Evolutionary conservation across 176 grass and related monocot genomes (phyloP), one percentile per base, ranked within the genome.

Genomic region (Oryza coarctata): DNA sequence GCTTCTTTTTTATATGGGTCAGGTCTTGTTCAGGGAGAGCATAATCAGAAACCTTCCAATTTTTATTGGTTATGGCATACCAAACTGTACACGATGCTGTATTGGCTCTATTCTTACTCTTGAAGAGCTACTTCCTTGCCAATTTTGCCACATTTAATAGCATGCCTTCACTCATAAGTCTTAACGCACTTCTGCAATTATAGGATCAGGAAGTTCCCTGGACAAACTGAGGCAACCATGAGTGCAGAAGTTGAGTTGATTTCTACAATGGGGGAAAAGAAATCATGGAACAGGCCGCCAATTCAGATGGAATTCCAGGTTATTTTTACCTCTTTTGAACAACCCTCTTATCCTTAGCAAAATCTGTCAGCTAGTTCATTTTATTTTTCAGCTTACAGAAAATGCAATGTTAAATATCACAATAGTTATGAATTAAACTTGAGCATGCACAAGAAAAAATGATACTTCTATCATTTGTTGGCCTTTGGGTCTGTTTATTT

Each of bases 231-330:
- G 87, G 85, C 97, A 85, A 99, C 97, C 30, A 99, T 95, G 97
- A 99, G 89, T 68, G 97, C 97, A 15, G 97, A 99, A 68, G 80
- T 99, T 90, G 97, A 99, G 81, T 83, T 99, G 77, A 99, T 99
- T 33, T 99, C 97, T 71, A 99, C 97, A 40, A 99, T 99, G 97
- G 93, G 87, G 27, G 97, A 99, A 78, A 99, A 99, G 91, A 99
- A 99, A 84, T 86, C 91, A 20, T 92, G 87, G 79, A 99, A 94
- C 30, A 92, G 91, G 31, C 93, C 97, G 72, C 97, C 97, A 9
- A 99, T 99, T 85, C 93, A 99, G 74, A 99, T 99, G 97, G 97
- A 99, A 87, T 99, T 99, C 70, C 97, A 95, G 97, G 97, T 99
- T 83, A 33, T 65, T 27, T 72, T 63, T 22, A 82, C 18, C 45